Percentiles rank a stretch among this genome's conserved stretches.
These are phyloP conservation scores for Fusarium lateritium DNA, from an alignment of 2,329 filamentous ascomycete genomes.

Conservation along the genomic window DNA sequence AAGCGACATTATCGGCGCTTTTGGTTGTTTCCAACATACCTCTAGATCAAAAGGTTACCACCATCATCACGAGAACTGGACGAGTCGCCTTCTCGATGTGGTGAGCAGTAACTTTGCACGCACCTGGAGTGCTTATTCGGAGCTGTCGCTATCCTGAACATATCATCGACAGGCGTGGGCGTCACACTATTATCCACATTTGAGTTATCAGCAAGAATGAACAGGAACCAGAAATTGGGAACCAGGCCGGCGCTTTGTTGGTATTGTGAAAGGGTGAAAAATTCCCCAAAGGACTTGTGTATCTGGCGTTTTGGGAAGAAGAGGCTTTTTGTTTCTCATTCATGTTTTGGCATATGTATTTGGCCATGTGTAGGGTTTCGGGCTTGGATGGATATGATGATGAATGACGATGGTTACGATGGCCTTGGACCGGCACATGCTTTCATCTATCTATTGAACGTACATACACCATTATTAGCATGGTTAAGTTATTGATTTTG, in stretches of 20 bases:
- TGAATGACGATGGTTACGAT: slow-evolving; percentile 30
- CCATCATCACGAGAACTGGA: slow-evolving; percentile 2
- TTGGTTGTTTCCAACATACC: slow-evolving; percentile 3
- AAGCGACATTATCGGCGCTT: neutral
- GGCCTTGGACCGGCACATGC: slow-evolving; percentile 7
- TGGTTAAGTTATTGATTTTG: neutral
- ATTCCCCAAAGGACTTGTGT: slow-evolving; percentile 7
- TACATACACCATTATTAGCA: slow-evolving; percentile 3
- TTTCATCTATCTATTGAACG: slow-evolving; percentile 3
- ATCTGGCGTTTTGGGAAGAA: slow-evolving; percentile 30
- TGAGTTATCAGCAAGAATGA: slow-evolving; percentile 2
- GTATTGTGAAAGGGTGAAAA: slow-evolving; percentile 1
- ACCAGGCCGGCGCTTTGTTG: slow-evolving; percentile 32
- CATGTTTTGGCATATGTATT: slow-evolving; percentile 1
- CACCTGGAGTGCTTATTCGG: slow-evolving; percentile 7
- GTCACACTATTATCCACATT: slow-evolving; percentile 1
- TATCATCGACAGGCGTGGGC: neutral
- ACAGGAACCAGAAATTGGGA: slow-evolving; percentile 10
- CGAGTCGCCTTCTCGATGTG: neutral
- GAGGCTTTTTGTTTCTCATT: slow-evolving; percentile 4
- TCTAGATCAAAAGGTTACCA: slow-evolving; percentile 1
- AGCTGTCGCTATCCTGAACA: neutral
- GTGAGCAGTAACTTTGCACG: neutral
- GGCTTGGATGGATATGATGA: slow-evolving; percentile 20
- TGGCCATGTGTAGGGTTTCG: neutral